Evolutionary conservation across 345 rosid species (phyloP).

Genomic region (Gossypium ekmanianum): DNA sequence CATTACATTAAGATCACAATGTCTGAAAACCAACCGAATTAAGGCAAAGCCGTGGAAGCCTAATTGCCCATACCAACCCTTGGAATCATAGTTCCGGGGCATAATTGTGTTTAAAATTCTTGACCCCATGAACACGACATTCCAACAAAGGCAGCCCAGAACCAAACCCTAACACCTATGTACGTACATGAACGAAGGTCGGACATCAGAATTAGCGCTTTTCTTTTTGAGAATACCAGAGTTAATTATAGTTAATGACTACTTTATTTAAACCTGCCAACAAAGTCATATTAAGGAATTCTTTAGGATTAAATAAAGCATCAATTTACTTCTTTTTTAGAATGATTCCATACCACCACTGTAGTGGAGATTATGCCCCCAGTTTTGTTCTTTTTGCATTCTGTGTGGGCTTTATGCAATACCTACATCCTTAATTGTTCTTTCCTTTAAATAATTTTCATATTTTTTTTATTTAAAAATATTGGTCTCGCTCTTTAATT

Average conservation of each 20-base stretch:
- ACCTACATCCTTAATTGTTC: not conserved
- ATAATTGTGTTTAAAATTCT: too few relatives aligned
- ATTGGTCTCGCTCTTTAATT: too few relatives aligned
- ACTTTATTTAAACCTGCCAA: not conserved
- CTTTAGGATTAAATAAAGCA: not conserved
- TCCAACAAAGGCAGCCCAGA: too few relatives aligned
- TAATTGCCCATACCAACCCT: not conserved
- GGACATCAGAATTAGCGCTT: too few relatives aligned
- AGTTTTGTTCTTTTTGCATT: not conserved
- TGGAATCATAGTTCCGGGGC: not conserved
- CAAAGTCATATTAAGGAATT: not conserved
- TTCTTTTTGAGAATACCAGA: too few relatives aligned
- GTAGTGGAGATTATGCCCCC: not conserved
- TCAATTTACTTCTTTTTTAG: not conserved
- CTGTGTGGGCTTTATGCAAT: not conserved
- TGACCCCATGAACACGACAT: too few relatives aligned
- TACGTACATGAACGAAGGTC: too few relatives aligned
- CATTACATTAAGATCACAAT: not conserved
- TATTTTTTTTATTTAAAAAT: too few relatives aligned
- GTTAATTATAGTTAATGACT: not conserved
- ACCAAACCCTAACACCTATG: too few relatives aligned
- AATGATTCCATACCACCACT: conserved; percentile 1
- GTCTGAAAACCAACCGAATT: not conserved
- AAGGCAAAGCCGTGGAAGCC: not conserved
- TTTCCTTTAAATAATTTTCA: not conserved